phyloP scores from a whole-genome alignment of 768 basidiomycete species.

The Boletus rubescentipes region DNA sequence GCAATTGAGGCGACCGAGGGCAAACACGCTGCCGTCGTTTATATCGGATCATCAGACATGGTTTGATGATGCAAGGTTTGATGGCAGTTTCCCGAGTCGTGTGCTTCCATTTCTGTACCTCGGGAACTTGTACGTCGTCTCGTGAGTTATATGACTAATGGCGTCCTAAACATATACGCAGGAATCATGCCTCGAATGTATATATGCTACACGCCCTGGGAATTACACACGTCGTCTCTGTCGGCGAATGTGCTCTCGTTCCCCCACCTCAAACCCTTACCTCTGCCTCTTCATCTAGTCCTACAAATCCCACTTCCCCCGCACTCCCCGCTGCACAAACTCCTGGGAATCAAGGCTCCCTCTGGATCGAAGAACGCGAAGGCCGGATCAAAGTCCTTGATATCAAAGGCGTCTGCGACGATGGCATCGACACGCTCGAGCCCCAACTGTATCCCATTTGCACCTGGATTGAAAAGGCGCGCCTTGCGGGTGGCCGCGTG shows the following conservation, averaged over 20 bases:
- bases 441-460: constrained; percentile 87
- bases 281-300: background rate
- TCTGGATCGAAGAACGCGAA: constrained; percentile 87
- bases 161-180: constrained; percentile 28
- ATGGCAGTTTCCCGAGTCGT: constrained; percentile 93
- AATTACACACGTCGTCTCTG: constrained; percentile 95
- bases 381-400: constrained; percentile 90
- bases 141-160: background rate
- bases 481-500: constrained; percentile 80
- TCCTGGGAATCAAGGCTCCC: constrained; percentile 59
- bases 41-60: constrained; percentile 80
- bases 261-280: constrained; percentile 59
- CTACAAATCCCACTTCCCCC: constrained; percentile 12
- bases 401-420: constrained; percentile 91
- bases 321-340: constrained; percentile 45
- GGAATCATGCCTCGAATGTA: constrained; percentile 91
- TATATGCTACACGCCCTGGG: constrained; percentile 96
- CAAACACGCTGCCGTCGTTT: constrained; percentile 66
- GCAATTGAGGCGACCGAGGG: constrained; percentile 53
- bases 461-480: constrained; percentile 89
- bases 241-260: constrained; percentile 90
- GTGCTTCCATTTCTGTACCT: constrained; percentile 92
- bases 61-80: constrained; percentile 92
- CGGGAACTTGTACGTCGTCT: constrained; percentile 80
- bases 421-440: constrained; percentile 93